Base-by-base conservation (phyloP, 208 protist species). In the Crithidia fasciculata region DNA sequence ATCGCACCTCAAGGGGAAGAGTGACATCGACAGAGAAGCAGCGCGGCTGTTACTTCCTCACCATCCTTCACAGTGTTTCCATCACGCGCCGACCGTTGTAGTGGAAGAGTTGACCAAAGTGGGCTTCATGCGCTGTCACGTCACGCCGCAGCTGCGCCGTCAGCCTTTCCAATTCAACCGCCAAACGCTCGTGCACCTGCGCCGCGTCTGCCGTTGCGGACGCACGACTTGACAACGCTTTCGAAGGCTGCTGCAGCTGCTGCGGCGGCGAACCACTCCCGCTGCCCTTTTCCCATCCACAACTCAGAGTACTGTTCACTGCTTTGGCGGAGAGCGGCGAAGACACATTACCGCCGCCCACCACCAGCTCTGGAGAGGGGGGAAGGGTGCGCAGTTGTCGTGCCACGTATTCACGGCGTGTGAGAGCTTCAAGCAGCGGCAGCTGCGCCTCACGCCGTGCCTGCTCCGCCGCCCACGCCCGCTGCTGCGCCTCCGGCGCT, bases 391-490 rank as follows among this genome's bases (percentile, higher is more conserved):
- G 69, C 52, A 77, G 60, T 39, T 79, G 78, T n/a, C 54, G 78
- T 66, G 78, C 83, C 49, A 95, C 62, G 60, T 91, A 84, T 71
- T 95, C 85, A 53, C 88, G 83, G 41, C 86, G 78, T 12, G 83
- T 88, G n/a, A 94, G 78, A 3, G 85, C 60, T 69, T 93, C 87
- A n/a, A 95, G 72, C 19, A 95, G 60, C 2, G 91, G 91, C 37
- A 94, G 82, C 69, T 91, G 91, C 39, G 78, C 69, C 54, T 92
- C 86, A 7, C 90, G 69, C 7, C 87, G 83, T 6, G 54, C 71
- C 64, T 84, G 74, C 70, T 93, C 91, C n/a, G 37, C 16, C 5
- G 12, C 6, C 45, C 43, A 57, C 37, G 5, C 39, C 43, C 45
- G 47, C 50, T 57, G 60, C 70, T 71, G 56, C 39, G 61, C 39